These are phyloP conservation scores for Aspergillus uvarum DNA, from an alignment of 2,329 filamentous ascomycete genomes.

Conservation along the genomic window DNA sequence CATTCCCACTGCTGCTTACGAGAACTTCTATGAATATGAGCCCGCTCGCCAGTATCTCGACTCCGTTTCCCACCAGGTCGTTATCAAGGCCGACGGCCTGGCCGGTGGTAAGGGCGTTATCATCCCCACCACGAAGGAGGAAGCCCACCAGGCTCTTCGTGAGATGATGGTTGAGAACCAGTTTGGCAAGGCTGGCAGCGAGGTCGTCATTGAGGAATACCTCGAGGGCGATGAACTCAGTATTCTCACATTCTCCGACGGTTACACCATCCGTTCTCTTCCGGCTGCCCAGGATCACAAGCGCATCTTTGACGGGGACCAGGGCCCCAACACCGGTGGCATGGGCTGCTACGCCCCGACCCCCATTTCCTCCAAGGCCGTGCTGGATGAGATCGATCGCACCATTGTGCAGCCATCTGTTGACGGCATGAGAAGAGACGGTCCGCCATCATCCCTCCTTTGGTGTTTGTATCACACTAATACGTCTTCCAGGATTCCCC, in stretches of 20 bases:
- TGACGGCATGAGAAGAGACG: slow-evolving; percentile 80
- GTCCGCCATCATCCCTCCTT: slow-evolving; percentile 65
- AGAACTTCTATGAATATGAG: slow-evolving; percentile 80
- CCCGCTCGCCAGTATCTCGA: slow-evolving; percentile 73
- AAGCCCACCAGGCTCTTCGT: slow-evolving; percentile 77
- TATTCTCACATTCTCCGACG: slow-evolving; percentile 88
- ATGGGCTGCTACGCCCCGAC: slow-evolving; percentile 99
- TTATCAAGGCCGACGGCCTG: slow-evolving; percentile 91
- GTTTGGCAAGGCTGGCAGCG: slow-evolving; percentile 81
- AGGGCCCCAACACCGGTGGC: slow-evolving; percentile 90
- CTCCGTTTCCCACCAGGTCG: slow-evolving; percentile 67
- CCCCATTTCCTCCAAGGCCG: slow-evolving; percentile 69
- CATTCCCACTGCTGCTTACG: slow-evolving; percentile 88
- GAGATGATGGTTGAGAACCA: slow-evolving; percentile 88
- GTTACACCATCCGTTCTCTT: slow-evolving; percentile 76
- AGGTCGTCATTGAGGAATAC: slow-evolving; percentile 95
- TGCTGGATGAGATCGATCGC: slow-evolving; percentile 75
- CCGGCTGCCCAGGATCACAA: slow-evolving; percentile 97
- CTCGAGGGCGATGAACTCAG: slow-evolving; percentile 88
- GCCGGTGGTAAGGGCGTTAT: slow-evolving; percentile 96
- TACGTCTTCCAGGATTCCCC: slow-evolving; percentile 34
- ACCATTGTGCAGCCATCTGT: slow-evolving; percentile 88
- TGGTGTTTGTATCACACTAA: slow-evolving; percentile 62
- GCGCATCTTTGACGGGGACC: slow-evolving; percentile 84
- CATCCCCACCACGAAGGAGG: slow-evolving; percentile 75